Conservation (phyloP, 2,329 filamentous ascomycete genomes). For the Samsoniella hepiali region DNA sequence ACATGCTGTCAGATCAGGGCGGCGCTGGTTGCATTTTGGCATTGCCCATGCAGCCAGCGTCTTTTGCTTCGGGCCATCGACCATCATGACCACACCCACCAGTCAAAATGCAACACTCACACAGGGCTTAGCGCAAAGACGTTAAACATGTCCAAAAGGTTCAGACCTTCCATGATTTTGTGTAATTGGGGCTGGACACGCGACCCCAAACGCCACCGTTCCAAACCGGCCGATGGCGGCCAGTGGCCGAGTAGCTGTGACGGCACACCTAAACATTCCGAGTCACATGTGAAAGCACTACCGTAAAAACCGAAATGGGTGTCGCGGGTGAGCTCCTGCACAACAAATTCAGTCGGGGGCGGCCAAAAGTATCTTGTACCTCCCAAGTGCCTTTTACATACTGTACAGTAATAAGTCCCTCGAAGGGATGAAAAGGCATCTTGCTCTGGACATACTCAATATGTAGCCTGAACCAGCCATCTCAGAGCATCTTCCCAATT, state of each 20-base stretch:
- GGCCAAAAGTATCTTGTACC: too few relatives aligned
- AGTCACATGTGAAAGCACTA: constrained; percentile 13
- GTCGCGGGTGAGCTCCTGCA: too few relatives aligned
- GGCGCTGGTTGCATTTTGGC: not conserved
- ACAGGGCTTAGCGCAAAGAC: not conserved
- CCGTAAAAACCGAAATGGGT: too few relatives aligned
- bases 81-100: too few relatives aligned
- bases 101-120: not conserved
- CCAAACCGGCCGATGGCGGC: too few relatives aligned
- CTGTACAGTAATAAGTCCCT: too few relatives aligned
- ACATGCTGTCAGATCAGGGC: not conserved
- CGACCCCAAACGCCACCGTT: not conserved
- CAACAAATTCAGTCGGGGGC: too few relatives aligned
- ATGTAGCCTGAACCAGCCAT: too few relatives aligned
- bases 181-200: constrained; percentile 1
- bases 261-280: not conserved
- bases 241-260: not conserved
- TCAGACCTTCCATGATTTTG: not conserved
- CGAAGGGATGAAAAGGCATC: too few relatives aligned
- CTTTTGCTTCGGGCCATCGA: not conserved
- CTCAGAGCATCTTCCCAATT: too few relatives aligned
- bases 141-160: not conserved
- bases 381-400: too few relatives aligned
- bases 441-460: too few relatives aligned
- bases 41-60: not conserved